These are phyloP conservation scores for Fragilaria crotonensis DNA, from an alignment of 108 stramenopile genomes.

Conservation along the genomic window DNA sequence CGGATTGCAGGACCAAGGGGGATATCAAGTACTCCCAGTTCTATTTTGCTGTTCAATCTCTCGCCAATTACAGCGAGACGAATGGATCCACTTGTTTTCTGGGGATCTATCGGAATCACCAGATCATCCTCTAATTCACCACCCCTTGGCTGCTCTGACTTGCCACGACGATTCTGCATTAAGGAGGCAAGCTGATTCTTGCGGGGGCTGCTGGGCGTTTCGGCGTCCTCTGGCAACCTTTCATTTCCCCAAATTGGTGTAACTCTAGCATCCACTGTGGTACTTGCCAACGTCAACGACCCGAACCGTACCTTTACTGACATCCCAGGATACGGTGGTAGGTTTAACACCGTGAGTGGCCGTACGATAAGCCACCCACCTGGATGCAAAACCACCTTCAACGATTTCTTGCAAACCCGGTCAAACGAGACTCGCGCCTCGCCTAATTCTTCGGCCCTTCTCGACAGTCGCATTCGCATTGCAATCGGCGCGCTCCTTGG, in stretches of 20 bases:
- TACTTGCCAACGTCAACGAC: slow-evolving; percentile 26
- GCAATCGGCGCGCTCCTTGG: slow-evolving; percentile 14
- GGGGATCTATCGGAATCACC: slow-evolving; percentile 61
- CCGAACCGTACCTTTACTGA: slow-evolving; percentile 65
- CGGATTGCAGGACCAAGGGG: slow-evolving; percentile 59
- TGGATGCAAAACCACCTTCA: slow-evolving; percentile 53
- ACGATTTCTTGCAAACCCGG: slow-evolving; percentile 33
- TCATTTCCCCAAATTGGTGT: slow-evolving; percentile 47
- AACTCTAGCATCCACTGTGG: slow-evolving; percentile 67
- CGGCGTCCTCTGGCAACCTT: neutral
- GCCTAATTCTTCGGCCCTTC: slow-evolving; percentile 13
- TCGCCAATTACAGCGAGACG: slow-evolving; percentile 73
- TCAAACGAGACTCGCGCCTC: slow-evolving; percentile 44
- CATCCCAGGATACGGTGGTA: slow-evolving; percentile 68
- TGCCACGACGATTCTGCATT: too few relatives aligned
- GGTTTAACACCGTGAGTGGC: slow-evolving; percentile 72
- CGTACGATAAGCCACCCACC: slow-evolving; percentile 72
- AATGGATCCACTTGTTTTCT: slow-evolving; percentile 74
- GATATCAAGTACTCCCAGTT: slow-evolving; percentile 72
- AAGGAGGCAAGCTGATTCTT: neutral
- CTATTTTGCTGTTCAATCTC: slow-evolving; percentile 46
- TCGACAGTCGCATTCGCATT: slow-evolving; percentile 11
- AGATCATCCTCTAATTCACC: slow-evolving; percentile 54
- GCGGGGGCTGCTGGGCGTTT: slow-evolving; percentile 10
- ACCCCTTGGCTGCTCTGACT: too few relatives aligned